Evolutionary conservation across 1,284 basidiomycete species (phyloP).

Genomic region (Cryptococcus jaspeensis): DNA sequence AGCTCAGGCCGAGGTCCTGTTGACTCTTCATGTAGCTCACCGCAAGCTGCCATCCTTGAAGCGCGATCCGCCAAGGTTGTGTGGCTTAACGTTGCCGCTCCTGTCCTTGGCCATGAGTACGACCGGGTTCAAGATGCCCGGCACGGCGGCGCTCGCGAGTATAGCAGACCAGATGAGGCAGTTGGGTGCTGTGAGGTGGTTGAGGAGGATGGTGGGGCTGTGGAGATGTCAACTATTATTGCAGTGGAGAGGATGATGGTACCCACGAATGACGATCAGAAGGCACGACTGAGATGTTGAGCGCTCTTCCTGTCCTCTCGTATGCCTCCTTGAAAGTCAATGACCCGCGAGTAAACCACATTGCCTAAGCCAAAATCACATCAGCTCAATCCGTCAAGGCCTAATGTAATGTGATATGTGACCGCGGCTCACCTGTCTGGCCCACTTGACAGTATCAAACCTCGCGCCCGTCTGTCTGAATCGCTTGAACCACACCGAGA

Average conservation of each 20-base stretch:
- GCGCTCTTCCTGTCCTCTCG: constrained; percentile 78
- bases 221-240: background rate
- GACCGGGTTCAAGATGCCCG: constrained; percentile 57
- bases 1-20: constrained; percentile 43
- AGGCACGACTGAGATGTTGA: constrained; percentile 94
- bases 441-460: constrained; percentile 90
- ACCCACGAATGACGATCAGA: constrained; percentile 86
- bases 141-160: constrained; percentile 50
- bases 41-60: constrained; percentile 89
- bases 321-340: constrained; percentile 97
- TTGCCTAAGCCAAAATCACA: constrained; percentile 48
- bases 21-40: constrained; percentile 55
- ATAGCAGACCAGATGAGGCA: constrained; percentile 61
- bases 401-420: background rate
- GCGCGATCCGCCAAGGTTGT: constrained; percentile 83
- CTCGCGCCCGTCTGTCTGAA: constrained; percentile 85
- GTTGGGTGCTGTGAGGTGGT: constrained; percentile 93
- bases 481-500: constrained; percentile 74
- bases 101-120: constrained; percentile 90
- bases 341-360: constrained; percentile 90
- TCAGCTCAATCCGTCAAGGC: constrained; percentile 38
- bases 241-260: background rate
- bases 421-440: constrained; percentile 66
- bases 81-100: constrained; percentile 79
- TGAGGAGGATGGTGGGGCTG: constrained; percentile 90